Conservation (phyloP, 2,329 filamentous ascomycete species). For the Juglanconis sp. region DNA sequence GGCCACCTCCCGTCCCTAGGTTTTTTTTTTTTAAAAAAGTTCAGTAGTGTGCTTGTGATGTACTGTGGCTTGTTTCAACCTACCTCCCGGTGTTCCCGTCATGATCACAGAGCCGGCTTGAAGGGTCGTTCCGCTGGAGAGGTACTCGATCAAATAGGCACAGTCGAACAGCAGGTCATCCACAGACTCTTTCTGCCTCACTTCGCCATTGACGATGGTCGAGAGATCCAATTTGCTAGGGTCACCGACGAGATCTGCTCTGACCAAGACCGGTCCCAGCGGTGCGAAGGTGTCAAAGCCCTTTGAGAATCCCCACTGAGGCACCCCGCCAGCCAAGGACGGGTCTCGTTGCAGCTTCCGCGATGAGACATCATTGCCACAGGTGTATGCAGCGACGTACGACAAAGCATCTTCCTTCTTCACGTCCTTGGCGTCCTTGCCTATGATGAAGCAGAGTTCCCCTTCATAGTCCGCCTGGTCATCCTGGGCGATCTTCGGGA, state of each 20-base stretch:
- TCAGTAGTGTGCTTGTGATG: background rate
- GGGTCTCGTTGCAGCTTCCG: slow-evolving; percentile 51
- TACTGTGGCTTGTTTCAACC: background rate
- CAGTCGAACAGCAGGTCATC: slow-evolving; percentile 45
- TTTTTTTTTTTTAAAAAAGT: too few relatives aligned
- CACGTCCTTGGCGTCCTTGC: slow-evolving; percentile 40
- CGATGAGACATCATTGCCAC: slow-evolving; percentile 53
- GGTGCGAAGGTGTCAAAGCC: slow-evolving; percentile 56
- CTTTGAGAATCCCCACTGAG: slow-evolving; percentile 56
- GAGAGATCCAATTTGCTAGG: slow-evolving; percentile 39
- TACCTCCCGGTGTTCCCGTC: slow-evolving; percentile 43
- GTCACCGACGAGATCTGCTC: slow-evolving; percentile 37
- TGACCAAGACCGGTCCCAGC: slow-evolving; percentile 47
- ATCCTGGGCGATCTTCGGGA: slow-evolving; percentile 48
- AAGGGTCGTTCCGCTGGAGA: slow-evolving; percentile 41
- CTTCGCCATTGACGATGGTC: slow-evolving; percentile 45
- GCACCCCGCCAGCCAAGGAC: slow-evolving; percentile 45
- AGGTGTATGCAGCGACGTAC: slow-evolving; percentile 52
- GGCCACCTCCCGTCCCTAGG: slow-evolving; percentile 39
- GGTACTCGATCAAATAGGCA: slow-evolving; percentile 32
- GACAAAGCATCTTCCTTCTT: slow-evolving; percentile 38
- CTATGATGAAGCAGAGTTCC: slow-evolving; percentile 46
- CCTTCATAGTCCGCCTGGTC: slow-evolving; percentile 48
- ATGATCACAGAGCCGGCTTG: slow-evolving; percentile 42
- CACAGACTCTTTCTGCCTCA: slow-evolving; percentile 40